phyloP scores from a whole-genome alignment of 192 early-diverging fungal species.

The Diversispora epigaea region DNA sequence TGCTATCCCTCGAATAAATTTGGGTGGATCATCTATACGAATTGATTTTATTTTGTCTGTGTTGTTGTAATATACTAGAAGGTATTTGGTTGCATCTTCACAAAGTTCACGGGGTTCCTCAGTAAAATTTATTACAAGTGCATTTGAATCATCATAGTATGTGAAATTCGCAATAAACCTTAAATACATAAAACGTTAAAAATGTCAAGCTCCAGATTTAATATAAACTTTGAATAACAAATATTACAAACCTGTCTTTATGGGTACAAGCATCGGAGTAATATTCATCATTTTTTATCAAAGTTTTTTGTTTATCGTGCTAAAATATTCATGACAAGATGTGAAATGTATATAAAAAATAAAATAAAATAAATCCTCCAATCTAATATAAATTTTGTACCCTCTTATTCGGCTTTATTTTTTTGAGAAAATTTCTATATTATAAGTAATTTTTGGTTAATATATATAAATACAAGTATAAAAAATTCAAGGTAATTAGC shows the following conservation, averaged over 20 bases:
- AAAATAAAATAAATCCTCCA: background rate
- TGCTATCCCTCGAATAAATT: background rate
- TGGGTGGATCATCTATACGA: background rate
- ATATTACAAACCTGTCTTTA: background rate
- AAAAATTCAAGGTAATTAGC: background rate
- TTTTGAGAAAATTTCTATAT: background rate
- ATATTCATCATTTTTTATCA: background rate
- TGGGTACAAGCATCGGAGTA: background rate
- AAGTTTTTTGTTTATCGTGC: background rate
- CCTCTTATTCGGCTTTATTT: background rate
- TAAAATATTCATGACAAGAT: background rate
- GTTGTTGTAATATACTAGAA: background rate
- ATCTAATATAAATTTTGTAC: background rate
- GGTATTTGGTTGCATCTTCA: background rate
- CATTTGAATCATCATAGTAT: background rate
- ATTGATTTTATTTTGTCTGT: background rate
- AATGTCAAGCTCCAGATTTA: background rate
- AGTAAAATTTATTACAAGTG: background rate
- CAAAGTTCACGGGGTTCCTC: background rate
- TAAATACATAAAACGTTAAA: background rate
- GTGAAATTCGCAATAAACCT: background rate
- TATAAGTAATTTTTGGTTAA: background rate
- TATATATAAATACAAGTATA: background rate
- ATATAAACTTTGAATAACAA: background rate
- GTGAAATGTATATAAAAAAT: background rate